Percentiles rank a stretch among this genome's conserved stretches.
phyloP scores from a whole-genome alignment of 2,329 filamentous ascomycete genomes.

The Aspergillus tanneri region DNA sequence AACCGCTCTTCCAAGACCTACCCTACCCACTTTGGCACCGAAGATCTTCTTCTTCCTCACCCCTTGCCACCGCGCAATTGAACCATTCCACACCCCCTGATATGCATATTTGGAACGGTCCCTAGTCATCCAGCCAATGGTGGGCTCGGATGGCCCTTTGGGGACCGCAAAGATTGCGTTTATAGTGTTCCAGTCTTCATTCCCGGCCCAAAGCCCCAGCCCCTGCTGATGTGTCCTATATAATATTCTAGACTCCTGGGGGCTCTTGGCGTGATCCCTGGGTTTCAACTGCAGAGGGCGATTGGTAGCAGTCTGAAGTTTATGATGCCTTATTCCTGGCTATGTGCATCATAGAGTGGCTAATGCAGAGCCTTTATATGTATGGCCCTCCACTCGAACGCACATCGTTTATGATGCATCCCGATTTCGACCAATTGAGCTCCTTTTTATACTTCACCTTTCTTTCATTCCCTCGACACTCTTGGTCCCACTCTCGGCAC shows the following conservation, averaged over 20 bases:
- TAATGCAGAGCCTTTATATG: slow-evolving; percentile 8
- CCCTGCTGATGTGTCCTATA: slow-evolving; percentile 6
- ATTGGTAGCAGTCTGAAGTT: slow-evolving; percentile 8
- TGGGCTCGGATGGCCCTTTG: slow-evolving; percentile 7
- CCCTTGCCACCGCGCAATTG: slow-evolving; percentile 3
- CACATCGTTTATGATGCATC: slow-evolving; percentile 2
- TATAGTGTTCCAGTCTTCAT: slow-evolving; percentile 4
- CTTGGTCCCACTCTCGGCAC: background rate
- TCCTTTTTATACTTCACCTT: background rate
- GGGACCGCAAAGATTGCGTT: slow-evolving; percentile 10
- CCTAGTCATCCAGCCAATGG: slow-evolving; percentile 10
- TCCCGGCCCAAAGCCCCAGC: slow-evolving; percentile 12
- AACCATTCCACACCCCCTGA: slow-evolving; percentile 14
- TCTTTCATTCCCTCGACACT: background rate
- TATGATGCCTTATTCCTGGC: slow-evolving; percentile 8
- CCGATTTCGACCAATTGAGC: slow-evolving; percentile 3
- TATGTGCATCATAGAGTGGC: slow-evolving; percentile 8
- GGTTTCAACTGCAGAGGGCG: slow-evolving; percentile 1
- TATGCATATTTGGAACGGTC: slow-evolving; percentile 7
- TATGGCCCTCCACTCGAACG: background rate
- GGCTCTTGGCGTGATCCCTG: slow-evolving; percentile 12
- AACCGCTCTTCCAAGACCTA: slow-evolving; percentile 1
- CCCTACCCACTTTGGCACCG: slow-evolving; percentile 1
- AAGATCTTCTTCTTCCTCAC: slow-evolving; percentile 3
- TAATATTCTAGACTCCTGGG: background rate